phyloP scores from a whole-genome alignment of 306 rosid species.

The Ormosia emarginata region DNA sequence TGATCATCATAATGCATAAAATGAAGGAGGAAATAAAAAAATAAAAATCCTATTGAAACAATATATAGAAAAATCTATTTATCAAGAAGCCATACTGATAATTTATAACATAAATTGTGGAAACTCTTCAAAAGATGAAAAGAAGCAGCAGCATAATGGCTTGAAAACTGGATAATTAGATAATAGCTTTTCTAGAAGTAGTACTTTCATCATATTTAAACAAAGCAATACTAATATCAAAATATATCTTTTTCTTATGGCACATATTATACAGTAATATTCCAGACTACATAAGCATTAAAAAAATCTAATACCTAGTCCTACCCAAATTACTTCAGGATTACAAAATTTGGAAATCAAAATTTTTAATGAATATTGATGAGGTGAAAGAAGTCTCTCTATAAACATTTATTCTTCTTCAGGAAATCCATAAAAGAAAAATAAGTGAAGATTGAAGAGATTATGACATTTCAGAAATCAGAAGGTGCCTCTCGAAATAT shows the following conservation, averaged over 20 bases:
- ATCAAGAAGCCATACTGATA: background rate
- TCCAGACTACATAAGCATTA: background rate
- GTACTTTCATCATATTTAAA: background rate
- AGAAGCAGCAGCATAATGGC: conserved; percentile 1
- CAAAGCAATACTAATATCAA: background rate
- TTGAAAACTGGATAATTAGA: background rate
- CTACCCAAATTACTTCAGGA: conserved; percentile 2
- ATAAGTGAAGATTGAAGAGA: conserved; percentile 11
- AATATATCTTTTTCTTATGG: background rate
- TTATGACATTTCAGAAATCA: background rate
- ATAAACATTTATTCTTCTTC: background rate
- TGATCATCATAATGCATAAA: conserved; percentile 16
- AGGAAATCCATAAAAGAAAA: background rate
- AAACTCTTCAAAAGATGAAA: conserved; percentile 13
- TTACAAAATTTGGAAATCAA: background rate
- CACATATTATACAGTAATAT: background rate
- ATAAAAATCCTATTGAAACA: conserved; percentile 12
- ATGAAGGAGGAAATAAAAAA: conserved; percentile 1
- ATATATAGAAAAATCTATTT: background rate
- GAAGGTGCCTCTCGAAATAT: background rate
- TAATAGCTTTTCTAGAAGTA: background rate
- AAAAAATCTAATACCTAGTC: background rate
- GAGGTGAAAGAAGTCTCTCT: background rate
- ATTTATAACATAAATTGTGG: background rate
- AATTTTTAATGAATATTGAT: background rate